These are phyloP conservation scores for Leishmania guyanensis DNA, from an alignment of 208 protist genomes.

Conservation along the genomic window DNA sequence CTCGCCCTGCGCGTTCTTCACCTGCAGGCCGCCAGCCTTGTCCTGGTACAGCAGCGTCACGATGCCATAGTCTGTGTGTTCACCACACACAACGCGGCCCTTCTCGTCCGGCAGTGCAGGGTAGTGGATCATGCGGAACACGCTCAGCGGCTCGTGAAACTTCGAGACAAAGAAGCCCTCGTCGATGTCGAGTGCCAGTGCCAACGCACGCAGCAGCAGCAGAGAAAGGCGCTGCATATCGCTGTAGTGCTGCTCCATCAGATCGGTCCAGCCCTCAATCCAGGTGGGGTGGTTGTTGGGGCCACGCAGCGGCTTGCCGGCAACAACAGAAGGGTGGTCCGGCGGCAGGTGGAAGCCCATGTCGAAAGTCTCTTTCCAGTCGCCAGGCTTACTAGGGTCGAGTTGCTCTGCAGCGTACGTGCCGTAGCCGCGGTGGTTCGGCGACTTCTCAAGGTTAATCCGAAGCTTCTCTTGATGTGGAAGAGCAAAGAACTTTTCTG, in stretches of 20 bases:
- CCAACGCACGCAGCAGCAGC: slow-evolving; percentile 60
- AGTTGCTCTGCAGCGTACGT: slow-evolving; percentile 53
- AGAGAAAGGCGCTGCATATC: slow-evolving; percentile 59
- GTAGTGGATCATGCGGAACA: slow-evolving; percentile 84
- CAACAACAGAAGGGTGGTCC: slow-evolving; percentile 63
- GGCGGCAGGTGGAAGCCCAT: slow-evolving; percentile 55
- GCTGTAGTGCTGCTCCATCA: slow-evolving; percentile 63
- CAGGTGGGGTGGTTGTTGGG: slow-evolving; percentile 59
- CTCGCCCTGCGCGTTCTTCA: slow-evolving; percentile 54
- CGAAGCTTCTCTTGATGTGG: slow-evolving; percentile 71
- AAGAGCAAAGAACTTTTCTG: slow-evolving; percentile 56
- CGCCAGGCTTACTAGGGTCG: slow-evolving; percentile 43
- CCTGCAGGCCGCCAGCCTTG: slow-evolving; percentile 53
- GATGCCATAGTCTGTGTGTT: slow-evolving; percentile 85
- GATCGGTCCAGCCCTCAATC: slow-evolving; percentile 51
- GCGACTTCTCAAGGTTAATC: slow-evolving; percentile 65
- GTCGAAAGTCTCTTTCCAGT: slow-evolving; percentile 81
- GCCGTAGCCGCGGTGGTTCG: slow-evolving; percentile 69
- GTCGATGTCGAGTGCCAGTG: slow-evolving; percentile 54
- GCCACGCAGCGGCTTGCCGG: slow-evolving; percentile 66
- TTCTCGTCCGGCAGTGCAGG: slow-evolving; percentile 53
- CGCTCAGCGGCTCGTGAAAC: slow-evolving; percentile 67
- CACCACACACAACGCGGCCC: slow-evolving; percentile 55
- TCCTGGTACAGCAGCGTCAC: slow-evolving; percentile 86
- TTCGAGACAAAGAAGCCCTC: slow-evolving; percentile 63